Base-by-base conservation (phyloP, 2,329 filamentous ascomycete species). In the Lachnum nothofagi region DNA sequence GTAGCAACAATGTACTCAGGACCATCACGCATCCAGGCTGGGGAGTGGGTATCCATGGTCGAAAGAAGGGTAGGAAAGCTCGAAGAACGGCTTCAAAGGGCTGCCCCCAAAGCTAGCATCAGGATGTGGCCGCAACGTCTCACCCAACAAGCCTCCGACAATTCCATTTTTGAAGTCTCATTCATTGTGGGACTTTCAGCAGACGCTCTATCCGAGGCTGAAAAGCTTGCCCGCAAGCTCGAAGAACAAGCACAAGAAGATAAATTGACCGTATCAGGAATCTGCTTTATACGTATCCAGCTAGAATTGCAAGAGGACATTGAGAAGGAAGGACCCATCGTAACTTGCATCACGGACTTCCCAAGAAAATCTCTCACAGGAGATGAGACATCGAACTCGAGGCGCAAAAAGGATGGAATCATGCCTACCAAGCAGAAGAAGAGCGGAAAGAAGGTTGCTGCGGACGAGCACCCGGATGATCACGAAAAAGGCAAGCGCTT, bases 81-180 rank as follows among this genome's bases (percentile, higher is more conserved):
- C 5, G 51, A 55, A 53, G 42, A 53, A 24, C 29, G 56, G 12
- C 25, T 27, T 58, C 49, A 46, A 46, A 25, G 20, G 9, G 9
- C 8, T 7, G 10, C 31, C n/a, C 22, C 45, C 6, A 44, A 16
- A 17, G 10, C 37, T 7, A 16, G 4, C 3, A 29, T 47, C 29
- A 41, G 37, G 5, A 31, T 55, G 19, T 59, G 56, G 56, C 54
- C 56, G 20, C 40, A 51, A 31, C 45, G 50, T 19, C 52, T 59
- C 14, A 46, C 51, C 7, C 37, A 29, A 9, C 9, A 12, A 27
- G 31, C 6, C 12, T 12, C 45, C 5, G 33, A 23, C 1, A 50
- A 51, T 17, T n/a, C 35, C n/a, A 40, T 53, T 5, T 58, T 56
- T 17, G 55, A 58, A 50, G 56, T 52, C 3, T 51, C 8, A 23